A percentile compares a stretch with the other conserved stretches of the same genome.
Evolutionary conservation across 257 asterid genomes (phyloP).

Genomic region (Solanum sparsipilum): DNA sequence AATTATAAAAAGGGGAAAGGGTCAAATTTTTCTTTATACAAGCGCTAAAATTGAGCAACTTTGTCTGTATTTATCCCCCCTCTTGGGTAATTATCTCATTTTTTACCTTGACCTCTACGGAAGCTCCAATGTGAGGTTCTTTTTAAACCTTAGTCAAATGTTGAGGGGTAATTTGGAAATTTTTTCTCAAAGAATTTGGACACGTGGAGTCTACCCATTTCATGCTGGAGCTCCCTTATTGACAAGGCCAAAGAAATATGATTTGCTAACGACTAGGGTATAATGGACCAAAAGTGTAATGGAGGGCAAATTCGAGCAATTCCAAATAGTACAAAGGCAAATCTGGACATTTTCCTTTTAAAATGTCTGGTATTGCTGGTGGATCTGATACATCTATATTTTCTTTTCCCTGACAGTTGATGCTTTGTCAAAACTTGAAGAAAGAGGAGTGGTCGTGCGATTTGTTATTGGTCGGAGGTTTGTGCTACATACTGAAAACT

Average conservation of each 20-base stretch:
- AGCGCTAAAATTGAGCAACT: neutral
- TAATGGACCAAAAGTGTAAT: neutral
- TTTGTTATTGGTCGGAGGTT: slow-evolving; percentile 89
- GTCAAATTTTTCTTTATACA: neutral
- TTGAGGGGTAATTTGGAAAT: neutral
- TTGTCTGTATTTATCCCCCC: neutral
- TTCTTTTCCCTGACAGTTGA: slow-evolving; percentile 41
- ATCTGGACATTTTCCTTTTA: neutral
- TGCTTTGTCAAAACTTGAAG: slow-evolving; percentile 61
- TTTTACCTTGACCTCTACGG: neutral
- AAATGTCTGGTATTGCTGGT: neutral
- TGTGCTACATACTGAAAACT: slow-evolving; percentile 4
- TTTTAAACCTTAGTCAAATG: neutral
- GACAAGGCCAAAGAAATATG: neutral
- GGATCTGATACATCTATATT: neutral
- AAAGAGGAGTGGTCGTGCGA: slow-evolving; percentile 60
- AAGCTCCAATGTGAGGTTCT: neutral
- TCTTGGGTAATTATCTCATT: neutral
- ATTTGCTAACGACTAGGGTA: neutral
- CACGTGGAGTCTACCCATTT: neutral
- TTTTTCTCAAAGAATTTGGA: neutral
- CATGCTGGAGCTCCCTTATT: neutral
- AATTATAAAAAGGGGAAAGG: neutral
- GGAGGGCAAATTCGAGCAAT: neutral
- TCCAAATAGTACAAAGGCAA: neutral